Percentiles rank a stretch among this genome's conserved stretches.
Conservation (phyloP, 208 protist species). For the Leishmania amazonensis region DNA sequence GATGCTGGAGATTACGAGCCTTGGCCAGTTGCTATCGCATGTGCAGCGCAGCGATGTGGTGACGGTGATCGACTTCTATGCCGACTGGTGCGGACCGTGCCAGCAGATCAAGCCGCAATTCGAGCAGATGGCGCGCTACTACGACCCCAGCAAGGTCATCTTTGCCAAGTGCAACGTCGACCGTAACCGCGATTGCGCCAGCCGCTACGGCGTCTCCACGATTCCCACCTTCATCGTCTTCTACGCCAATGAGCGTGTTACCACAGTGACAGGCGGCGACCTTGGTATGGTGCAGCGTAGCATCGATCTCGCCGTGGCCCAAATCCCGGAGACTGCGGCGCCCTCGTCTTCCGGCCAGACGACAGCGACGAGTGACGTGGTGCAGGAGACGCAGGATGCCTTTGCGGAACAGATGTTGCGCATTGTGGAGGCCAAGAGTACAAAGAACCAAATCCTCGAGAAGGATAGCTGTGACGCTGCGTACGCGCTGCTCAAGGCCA, state of each 20-base stretch:
- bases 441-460: constrained; percentile 42
- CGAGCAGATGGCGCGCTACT: constrained; percentile 51
- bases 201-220: constrained; percentile 50
- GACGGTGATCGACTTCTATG: constrained; percentile 89
- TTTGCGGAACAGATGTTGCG: constrained; percentile 63
- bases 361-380: background rate
- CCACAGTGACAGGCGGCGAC: constrained; percentile 48
- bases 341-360: background rate
- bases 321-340: constrained; percentile 16
- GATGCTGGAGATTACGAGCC: constrained; percentile 83
- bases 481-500: constrained; percentile 44
- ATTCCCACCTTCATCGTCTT: constrained; percentile 89
- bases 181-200: constrained; percentile 59
- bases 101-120: constrained; percentile 73
- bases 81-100: constrained; percentile 91
- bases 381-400: constrained; percentile 25
- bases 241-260: constrained; percentile 44
- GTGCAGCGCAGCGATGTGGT: constrained; percentile 40
- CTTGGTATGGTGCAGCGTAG: constrained; percentile 58
- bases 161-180: constrained; percentile 89
- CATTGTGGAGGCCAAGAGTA: constrained; percentile 38
- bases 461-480: constrained; percentile 48
- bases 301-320: constrained; percentile 44
- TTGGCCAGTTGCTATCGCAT: constrained; percentile 60
- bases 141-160: constrained; percentile 48